Base-by-base conservation (phyloP, 179 eudicot genomes). In the Pouteria campechiana region DNA sequence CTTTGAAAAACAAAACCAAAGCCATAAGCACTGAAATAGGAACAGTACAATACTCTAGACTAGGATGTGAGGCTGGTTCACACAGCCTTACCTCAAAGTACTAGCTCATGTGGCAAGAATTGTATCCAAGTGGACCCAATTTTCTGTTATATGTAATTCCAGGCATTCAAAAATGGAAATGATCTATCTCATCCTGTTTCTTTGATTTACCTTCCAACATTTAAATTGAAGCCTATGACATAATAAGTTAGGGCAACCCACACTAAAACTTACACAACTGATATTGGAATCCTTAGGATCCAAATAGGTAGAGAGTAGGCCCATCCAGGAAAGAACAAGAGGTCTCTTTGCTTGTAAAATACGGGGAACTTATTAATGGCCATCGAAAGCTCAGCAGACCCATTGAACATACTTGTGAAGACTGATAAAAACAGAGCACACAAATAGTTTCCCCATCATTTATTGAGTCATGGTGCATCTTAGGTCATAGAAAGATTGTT, bases 291-390 rank as follows among this genome's bases (percentile, higher is more conserved):
- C 48, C 67, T 67, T 22, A 83, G 89, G 16, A 83, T 39, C 82
- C 82, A 80, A 29, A 67, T 30, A 1, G 90, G 90, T 49, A 83
- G 38, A 54, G 80, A 30, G 46, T 71, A 76, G 21, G 94, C 82
- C 94, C 86, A 83, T 14, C 85, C 63, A 32, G 90, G 94, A 30
- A 63, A 83, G 27, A 83, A 83, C 3, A 72, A 72, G 35, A 76
- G 63, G 61, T 83, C 89, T 32, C 89, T 61, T 32, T 83, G 94
- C 67, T 83, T 83, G 52, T 61, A 80, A 41, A 83, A 83, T 21
- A 70, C 72, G 0, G 90, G 86, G 32, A 83, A 78, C 52, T 74
- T 83, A 40, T 59, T 10, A 12, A 81, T 74, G 31, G 67, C 61
- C 50, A 83, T 25, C 7, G 81, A 43, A 10, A 83, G 70, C 67